Percentiles rank a stretch among this genome's conserved stretches.
Conservation (phyloP, 495 filamentous ascomycete genomes). For the Podospora australis region DNA sequence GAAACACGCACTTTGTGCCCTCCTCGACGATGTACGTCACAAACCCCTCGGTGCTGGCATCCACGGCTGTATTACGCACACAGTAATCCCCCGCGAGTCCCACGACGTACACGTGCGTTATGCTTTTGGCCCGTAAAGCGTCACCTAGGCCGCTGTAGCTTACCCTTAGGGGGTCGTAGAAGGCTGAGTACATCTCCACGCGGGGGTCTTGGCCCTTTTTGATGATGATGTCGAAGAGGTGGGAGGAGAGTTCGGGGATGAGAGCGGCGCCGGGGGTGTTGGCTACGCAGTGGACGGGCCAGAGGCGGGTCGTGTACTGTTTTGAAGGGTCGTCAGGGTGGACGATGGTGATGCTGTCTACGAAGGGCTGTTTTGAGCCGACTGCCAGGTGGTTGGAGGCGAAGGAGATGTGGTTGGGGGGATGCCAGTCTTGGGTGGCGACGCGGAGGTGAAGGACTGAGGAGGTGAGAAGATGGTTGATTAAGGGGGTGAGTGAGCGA, state of each 20-base stretch:
- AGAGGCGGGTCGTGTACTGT: conserved; percentile 62
- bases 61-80: conserved; percentile 71
- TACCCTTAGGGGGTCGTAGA: conserved; percentile 65
- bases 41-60: conserved; percentile 73
- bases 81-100: conserved; percentile 89
- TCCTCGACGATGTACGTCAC: conserved; percentile 71
- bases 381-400: conserved; percentile 60
- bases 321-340: conserved; percentile 63
- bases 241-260: conserved; percentile 62
- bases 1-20: conserved; percentile 63
- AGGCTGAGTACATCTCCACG: conserved; percentile 90
- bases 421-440: conserved; percentile 89
- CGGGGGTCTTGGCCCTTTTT: conserved; percentile 68
- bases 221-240: conserved; percentile 55
- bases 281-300: conserved; percentile 87
- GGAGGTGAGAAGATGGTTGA: conserved; percentile 70
- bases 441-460: conserved; percentile 64
- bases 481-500: conserved; percentile 56
- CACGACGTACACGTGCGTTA: conserved; percentile 74
- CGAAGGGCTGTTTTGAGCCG: conserved; percentile 54
- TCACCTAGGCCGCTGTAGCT: conserved; percentile 55
- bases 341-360: conserved; percentile 51
- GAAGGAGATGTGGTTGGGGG: conserved; percentile 80
- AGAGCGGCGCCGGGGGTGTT: conserved; percentile 66
- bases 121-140: conserved; percentile 46